Base-by-base conservation (phyloP, 495 filamentous ascomycete genomes). In the Bombardia bombarda region DNA sequence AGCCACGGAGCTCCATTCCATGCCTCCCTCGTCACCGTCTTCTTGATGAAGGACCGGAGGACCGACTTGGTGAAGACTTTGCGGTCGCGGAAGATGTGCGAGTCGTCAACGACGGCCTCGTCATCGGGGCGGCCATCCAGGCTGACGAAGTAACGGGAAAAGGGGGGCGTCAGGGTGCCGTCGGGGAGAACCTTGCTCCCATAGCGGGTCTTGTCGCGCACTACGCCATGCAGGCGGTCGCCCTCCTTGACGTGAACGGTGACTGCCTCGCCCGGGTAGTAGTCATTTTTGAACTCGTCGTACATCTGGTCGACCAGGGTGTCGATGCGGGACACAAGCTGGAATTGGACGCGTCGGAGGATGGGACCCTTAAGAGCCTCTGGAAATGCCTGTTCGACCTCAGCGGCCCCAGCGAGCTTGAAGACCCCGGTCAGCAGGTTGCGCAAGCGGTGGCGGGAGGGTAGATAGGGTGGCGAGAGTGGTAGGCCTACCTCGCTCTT, bases 1-100 rank as follows among this genome's bases (percentile, higher is more conserved):
- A 94, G 60, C 92, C 92, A 99, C 8, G 93, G 93, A 0, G 92
- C 92, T 4, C 90, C 90, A 32, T 77, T 86, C 90, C 90, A 97
- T 0, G 89, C 75, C 52, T 97, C 93, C 45, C 90, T 73, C 10
- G 82, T 87, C 12, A 95, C 83, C 6, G 87, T 92, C 64, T 94
- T 90, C 56, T 95, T 95, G 44, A 99, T 87, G 47, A 96, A 97
- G 2, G 87, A 84, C 22, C 90, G 81, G 39, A 99, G 69, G 61
- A 95, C 87, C 34, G 90, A 81, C 65, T 99, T 99, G 30, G 90
- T 95, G 62, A 97, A 99, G 4, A 87, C 79, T 53, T 90, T 94
- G 20, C 87, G 81, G 52, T 97, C 92, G 14, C 92, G 84, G 32
- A 75, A 80, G 50, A 98, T 82, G 50, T 92, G 82, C 25, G 82